phyloP scores from a whole-genome alignment of 345 rosid genomes.

The Lenwebbia sp. region DNA sequence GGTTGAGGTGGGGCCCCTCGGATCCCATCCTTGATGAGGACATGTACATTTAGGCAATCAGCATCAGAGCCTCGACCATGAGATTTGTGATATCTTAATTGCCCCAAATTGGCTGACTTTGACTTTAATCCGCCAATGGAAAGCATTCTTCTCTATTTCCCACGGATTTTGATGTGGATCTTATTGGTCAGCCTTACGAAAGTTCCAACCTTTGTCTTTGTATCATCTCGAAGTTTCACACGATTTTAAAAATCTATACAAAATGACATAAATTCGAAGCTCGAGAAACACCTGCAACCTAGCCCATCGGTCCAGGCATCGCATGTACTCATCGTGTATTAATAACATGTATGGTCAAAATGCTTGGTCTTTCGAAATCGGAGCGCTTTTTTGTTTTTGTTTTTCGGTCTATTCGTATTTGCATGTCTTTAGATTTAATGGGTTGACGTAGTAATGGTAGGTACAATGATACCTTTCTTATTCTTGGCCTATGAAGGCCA shows the following conservation, averaged over 20 bases:
- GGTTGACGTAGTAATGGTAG: neutral
- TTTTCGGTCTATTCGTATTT: neutral
- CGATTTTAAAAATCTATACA: too few species aligned
- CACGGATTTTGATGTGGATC: neutral
- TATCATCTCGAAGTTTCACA: too few species aligned
- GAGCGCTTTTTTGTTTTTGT: too few species aligned
- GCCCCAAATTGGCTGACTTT: neutral
- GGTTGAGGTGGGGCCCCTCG: neutral
- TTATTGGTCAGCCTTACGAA: too few species aligned
- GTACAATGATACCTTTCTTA: too few species aligned
- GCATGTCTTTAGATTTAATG: neutral
- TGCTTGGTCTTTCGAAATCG: too few species aligned
- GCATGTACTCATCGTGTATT: neutral
- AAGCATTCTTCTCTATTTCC: neutral
- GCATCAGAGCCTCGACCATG: neutral
- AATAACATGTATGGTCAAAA: neutral
- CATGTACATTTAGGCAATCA: neutral
- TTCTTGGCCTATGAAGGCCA: neutral
- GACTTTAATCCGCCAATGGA: neutral
- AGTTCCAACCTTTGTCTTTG: too few species aligned
- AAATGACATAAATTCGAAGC: neutral
- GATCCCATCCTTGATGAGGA: neutral
- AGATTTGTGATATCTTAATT: neutral
- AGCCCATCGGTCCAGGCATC: rapidly evolving
- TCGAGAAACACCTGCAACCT: neutral